Percentiles rank a stretch among this genome's conserved stretches.
Conservation (phyloP, 768 basidiomycete species). For the Suillus alpinus region DNA sequence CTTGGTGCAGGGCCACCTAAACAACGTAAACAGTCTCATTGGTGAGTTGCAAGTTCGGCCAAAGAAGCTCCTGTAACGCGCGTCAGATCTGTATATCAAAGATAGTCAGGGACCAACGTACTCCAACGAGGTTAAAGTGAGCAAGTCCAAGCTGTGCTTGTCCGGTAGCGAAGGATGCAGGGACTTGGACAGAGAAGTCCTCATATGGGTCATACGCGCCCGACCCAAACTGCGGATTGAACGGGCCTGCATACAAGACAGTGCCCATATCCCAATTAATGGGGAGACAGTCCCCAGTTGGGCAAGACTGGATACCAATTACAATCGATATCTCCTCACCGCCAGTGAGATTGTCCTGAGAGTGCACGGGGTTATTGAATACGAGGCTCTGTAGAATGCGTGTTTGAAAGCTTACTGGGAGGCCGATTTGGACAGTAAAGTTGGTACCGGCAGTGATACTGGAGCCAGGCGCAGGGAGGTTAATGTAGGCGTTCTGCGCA, state of each 20-base stretch:
- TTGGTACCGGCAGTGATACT: slow-evolving; percentile 34
- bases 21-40: slow-evolving; percentile 1
- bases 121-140: slow-evolving; percentile 33
- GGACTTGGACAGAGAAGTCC: slow-evolving; percentile 39
- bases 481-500: slow-evolving; percentile 4
- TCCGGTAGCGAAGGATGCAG: slow-evolving; percentile 24
- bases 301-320: slow-evolving; percentile 37
- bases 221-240: slow-evolving; percentile 30
- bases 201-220: slow-evolving; percentile 33
- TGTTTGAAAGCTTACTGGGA: slow-evolving; percentile 32
- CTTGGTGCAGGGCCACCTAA: background rate
- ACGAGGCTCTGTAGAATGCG: background rate
- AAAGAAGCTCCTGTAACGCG: background rate
- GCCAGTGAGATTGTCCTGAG: slow-evolving; percentile 31
- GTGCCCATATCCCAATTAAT: slow-evolving; percentile 31
- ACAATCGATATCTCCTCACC: slow-evolving; percentile 38
- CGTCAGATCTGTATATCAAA: background rate
- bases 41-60: background rate
- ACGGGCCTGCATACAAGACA: slow-evolving; percentile 41
- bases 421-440: slow-evolving; percentile 40
- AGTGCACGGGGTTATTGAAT: background rate
- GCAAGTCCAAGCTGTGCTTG: slow-evolving; percentile 30
- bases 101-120: slow-evolving; percentile 16
- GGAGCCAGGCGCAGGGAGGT: slow-evolving; percentile 18
- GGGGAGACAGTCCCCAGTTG: slow-evolving; percentile 18